Evolutionary conservation across 805 yeast species (phyloP).

Genomic region (Vanderwaltozyma yarrowii): DNA sequence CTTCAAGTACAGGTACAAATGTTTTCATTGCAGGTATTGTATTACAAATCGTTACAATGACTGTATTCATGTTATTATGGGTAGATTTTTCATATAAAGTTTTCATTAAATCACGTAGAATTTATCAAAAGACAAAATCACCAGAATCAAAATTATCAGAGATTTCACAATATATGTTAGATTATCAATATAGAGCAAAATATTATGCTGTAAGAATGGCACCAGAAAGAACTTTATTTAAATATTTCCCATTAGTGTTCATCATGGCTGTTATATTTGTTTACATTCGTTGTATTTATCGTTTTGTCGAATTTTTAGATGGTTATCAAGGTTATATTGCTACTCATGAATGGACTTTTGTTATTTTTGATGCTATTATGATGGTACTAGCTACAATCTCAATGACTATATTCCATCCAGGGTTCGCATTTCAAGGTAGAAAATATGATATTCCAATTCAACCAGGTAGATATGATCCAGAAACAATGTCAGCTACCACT

Average conservation of each 20-base stretch:
- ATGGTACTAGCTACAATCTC: constrained; percentile 39
- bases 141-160: constrained; percentile 7
- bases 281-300: constrained; percentile 58
- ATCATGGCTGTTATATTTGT: constrained; percentile 43
- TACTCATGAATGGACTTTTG: constrained; percentile 46
- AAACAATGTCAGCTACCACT: constrained; percentile 2
- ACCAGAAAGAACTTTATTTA: constrained; percentile 27
- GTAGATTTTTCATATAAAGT: constrained; percentile 36
- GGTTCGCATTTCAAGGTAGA: constrained; percentile 38
- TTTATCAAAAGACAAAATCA: constrained; percentile 13
- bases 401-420: constrained; percentile 54
- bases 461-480: constrained; percentile 10
- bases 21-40: constrained; percentile 72
- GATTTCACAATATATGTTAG: constrained; percentile 13
- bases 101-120: constrained; percentile 22
- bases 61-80: constrained; percentile 44
- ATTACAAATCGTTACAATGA: constrained; percentile 64
- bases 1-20: constrained; percentile 17
- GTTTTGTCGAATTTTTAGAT: constrained; percentile 60
- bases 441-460: constrained; percentile 17
- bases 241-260: constrained; percentile 36
- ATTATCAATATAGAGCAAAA: constrained; percentile 20
- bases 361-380: constrained; percentile 55
- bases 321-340: constrained; percentile 58
- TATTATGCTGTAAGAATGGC: constrained; percentile 21